Evolutionary conservation across 2,329 filamentous ascomycete species (phyloP), one percentile per base, ranked within the genome.

Genomic region (Elsinoe australis): DNA sequence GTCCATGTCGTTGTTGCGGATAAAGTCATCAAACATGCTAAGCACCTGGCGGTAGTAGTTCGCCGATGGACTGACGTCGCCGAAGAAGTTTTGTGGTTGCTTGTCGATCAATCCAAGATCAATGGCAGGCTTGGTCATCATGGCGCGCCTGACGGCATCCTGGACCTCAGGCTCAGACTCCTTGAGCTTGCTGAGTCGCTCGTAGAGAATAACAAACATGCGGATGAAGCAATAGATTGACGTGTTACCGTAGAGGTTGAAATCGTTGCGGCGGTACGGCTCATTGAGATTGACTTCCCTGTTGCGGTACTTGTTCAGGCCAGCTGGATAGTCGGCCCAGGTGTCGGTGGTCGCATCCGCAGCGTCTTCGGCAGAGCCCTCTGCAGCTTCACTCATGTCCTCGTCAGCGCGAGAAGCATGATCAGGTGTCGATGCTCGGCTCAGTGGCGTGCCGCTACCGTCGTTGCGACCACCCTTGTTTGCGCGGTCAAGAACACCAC

Each of bases 221-320:
- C 84, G 86, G 71, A 98, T 85, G 73, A 98, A 96, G 66, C 92
- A 89, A 62, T 88, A 95, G 51, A 98, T 83, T 3, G 84, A 87
- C 58, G 87, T 79, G 64, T 95, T 96, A 63, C 83, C 83, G 70
- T 94, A 98, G 62, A 96, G 80, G 62, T 90, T 90, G 71, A 87
- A 94, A 67, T 79, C 82, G 8, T 81, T 80, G 38, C 89, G 85
- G 56, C 76, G 75, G 67, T 92, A 94, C 50, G 85, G 82, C 45
- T 88, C 85, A 52, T 95, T 87, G 33, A 78, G 52, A 68, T 84
- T 72, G 76, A 90, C 58, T 77, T 78, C 67, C 74, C 80, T 60
- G 74, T 78, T 55, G 77, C 79, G 31, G 70, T 75, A 60, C 72
- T 78, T 63, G 60, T 77, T 72, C 33, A 73, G 64, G 70, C 72